Conservation (phyloP, 2,329 filamentous ascomycete genomes). For the Pyrenophora tritici-repentis region DNA sequence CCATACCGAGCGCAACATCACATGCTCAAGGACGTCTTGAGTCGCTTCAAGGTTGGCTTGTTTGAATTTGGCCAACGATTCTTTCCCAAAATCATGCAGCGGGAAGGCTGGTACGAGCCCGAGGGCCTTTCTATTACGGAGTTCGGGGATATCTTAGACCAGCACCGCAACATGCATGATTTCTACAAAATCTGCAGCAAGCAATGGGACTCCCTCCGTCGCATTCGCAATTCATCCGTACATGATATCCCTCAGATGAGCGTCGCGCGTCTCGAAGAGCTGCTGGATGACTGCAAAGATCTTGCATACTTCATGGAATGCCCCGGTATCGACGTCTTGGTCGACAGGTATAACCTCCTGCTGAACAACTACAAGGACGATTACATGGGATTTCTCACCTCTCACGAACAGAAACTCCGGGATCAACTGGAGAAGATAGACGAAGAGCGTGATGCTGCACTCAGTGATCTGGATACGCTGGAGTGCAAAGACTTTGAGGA, state of each 20-base stretch:
- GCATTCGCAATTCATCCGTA: constrained; percentile 4
- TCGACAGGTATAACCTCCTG: not conserved
- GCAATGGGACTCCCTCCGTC: not conserved
- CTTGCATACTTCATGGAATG: not conserved
- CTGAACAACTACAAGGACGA: not conserved
- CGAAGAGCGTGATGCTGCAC: too few species aligned
- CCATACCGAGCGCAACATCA: not conserved
- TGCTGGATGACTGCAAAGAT: not conserved
- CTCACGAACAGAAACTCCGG: too few species aligned
- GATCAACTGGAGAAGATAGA: too few species aligned
- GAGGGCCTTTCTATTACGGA: constrained; percentile 1
- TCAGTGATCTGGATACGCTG: too few species aligned
- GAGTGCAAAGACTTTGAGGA: too few species aligned
- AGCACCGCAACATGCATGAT: not conserved
- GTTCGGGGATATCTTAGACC: not conserved
- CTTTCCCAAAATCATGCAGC: not conserved
- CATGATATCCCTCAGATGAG: not conserved
- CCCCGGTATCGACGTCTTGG: not conserved
- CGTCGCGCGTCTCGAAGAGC: not conserved
- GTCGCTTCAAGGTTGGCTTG: not conserved
- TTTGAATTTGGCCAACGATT: not conserved
- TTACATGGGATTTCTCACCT: too few species aligned
- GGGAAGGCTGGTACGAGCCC: not conserved
- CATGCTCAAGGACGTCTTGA: not conserved
- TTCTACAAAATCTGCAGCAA: not conserved